Conservation (phyloP, 306 rosid genomes). For the Prunus padus region DNA sequence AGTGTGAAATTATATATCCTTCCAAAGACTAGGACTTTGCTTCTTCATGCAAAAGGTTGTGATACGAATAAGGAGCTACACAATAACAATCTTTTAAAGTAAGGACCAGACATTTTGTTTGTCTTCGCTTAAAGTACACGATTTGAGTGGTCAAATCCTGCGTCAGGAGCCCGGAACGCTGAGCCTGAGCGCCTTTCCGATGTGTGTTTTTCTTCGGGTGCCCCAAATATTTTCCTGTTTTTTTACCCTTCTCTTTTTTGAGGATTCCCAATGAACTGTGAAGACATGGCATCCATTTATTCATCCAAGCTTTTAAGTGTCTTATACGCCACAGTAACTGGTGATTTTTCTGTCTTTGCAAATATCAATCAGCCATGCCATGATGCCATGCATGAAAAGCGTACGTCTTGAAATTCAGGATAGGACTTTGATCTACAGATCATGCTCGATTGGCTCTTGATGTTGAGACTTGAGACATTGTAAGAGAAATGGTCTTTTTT, state of each 20-base stretch:
- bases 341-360: neutral
- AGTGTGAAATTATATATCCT: slow-evolving; percentile 25
- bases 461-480: neutral
- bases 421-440: neutral
- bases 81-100: neutral
- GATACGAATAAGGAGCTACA: neutral
- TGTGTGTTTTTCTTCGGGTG: neutral
- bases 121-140: slow-evolving; percentile 40
- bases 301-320: neutral
- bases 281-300: neutral
- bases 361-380: neutral
- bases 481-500: too few species aligned
- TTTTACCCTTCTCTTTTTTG: neutral
- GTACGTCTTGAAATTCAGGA: neutral
- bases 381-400: slow-evolving; percentile 2
- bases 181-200: slow-evolving; percentile 9
- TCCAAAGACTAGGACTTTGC: slow-evolving; percentile 24
- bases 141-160: slow-evolving; percentile 64
- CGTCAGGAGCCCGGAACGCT: slow-evolving; percentile 1
- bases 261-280: neutral
- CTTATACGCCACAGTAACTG: neutral
- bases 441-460: neutral
- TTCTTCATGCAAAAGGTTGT: slow-evolving; percentile 24
- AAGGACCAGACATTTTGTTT: neutral
- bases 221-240: neutral